Base-by-base conservation (phyloP, 768 basidiomycete species). In the Termitomyces sp. region DNA sequence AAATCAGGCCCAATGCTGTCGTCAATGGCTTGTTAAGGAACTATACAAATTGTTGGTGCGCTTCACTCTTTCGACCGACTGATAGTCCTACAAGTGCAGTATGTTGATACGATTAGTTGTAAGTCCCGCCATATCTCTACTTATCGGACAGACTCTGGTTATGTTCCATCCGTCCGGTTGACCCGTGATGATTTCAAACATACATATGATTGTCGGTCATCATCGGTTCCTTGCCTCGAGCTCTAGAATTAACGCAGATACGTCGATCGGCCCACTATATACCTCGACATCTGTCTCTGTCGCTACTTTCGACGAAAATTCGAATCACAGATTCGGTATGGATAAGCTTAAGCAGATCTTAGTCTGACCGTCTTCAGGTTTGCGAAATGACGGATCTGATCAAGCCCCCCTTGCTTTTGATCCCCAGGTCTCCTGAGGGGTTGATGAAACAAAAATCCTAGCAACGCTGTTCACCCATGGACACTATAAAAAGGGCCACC, bases 401-500 rank as follows among this genome's bases (percentile, higher is more conserved):
- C 39, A 20, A 41, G 3, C 16, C 18, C 16, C 37, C 16, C 39
- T 41, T 41, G 39, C n/a, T 41, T 41, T 20, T 41, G n/a, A 41
- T 41, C 39, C n/a, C 39, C 9, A n/a, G 2, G 7, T n/a, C n/a
- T n/a, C n/a, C 39, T n/a, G 39, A 41, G 39, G n/a, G 5, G 39
- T 41, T 41, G 39, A 41, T n/a, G 39, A 41, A 39, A n/a, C 39
- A 20, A 8, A 41, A n/a, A 12, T 26, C 24, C 31, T 36, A 13
- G 42, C 53, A 44, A 46, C 37, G n/a, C 29, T 51, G 18, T 27
- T 5, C 24, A 31, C 16, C 29, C n/a, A 16, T 36, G 54, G 22
- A 48, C 41, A 48, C 18, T 57, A 63, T 65, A 65, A 57, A n/a
- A 65, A 58, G 20, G 42, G 13, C 13, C 42, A 22, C 27, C 8